These are phyloP conservation scores for Brassica rapa DNA, from an alignment of 345 rosid species.

Conservation along the genomic window DNA sequence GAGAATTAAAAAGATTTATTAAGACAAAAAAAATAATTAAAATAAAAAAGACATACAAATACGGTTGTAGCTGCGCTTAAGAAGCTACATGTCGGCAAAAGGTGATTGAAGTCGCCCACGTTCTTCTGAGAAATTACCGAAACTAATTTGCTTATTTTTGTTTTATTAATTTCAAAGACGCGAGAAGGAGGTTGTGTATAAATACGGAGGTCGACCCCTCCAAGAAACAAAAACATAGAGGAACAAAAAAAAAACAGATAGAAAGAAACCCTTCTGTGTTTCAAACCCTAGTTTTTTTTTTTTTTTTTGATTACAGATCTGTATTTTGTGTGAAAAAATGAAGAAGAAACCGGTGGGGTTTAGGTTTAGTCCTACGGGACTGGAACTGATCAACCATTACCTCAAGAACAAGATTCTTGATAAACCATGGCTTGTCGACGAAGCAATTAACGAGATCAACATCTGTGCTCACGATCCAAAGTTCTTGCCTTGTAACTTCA, in stretches of 20 bases:
- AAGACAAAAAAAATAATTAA: too few species aligned
- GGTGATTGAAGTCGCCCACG: background rate
- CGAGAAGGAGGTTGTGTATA: background rate
- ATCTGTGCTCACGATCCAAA: constrained; percentile 36
- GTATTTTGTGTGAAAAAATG: constrained; percentile 12
- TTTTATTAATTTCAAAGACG: background rate
- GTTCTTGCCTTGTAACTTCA: constrained; percentile 40
- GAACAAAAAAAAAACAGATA: too few species aligned
- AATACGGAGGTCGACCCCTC: background rate
- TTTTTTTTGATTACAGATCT: too few species aligned
- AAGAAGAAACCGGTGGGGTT: constrained; percentile 12
- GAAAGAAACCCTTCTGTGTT: background rate
- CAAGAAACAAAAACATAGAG: too few species aligned
- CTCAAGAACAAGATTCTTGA: constrained; percentile 28
- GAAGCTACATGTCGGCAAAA: background rate
- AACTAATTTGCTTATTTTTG: background rate
- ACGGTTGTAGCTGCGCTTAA: background rate
- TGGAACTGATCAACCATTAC: constrained; percentile 31
- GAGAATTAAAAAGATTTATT: background rate
- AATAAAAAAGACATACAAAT: too few species aligned
- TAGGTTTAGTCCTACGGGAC: constrained; percentile 35
- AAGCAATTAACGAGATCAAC: constrained; percentile 31
- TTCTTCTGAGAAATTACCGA: background rate
- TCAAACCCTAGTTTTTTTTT: too few species aligned
- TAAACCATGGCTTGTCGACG: constrained; percentile 21